Evolutionary conservation across 2,329 filamentous ascomycete genomes (phyloP).

Genomic region (Trichophyton schoenleinii): DNA sequence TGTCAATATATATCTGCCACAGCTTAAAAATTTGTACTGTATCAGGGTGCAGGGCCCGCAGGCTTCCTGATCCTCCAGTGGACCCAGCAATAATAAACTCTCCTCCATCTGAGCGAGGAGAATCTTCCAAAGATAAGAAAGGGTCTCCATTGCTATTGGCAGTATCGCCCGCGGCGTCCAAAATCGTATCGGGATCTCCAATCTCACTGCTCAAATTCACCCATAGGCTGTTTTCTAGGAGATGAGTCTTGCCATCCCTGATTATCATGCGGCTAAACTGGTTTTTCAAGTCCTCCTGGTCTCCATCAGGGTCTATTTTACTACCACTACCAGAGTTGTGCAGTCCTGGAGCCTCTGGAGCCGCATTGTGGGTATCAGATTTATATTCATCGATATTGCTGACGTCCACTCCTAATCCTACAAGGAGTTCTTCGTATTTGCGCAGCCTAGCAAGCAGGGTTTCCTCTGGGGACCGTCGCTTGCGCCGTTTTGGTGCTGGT

Average conservation of each 20-base stretch:
- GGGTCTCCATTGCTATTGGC: not conserved
- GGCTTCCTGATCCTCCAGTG: not conserved
- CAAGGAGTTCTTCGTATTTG: constrained; percentile 3
- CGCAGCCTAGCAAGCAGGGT: not conserved
- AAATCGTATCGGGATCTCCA: not conserved
- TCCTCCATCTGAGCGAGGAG: not conserved
- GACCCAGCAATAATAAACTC: not conserved
- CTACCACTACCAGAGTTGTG: not conserved
- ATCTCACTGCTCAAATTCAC: not conserved
- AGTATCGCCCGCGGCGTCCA: not conserved
- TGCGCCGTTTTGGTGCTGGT: not conserved
- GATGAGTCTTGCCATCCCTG: not conserved
- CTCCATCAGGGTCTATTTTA: not conserved
- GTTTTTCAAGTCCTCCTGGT: not conserved
- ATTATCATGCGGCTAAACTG: not conserved
- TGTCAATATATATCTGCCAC: constrained; percentile 17
- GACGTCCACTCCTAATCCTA: not conserved
- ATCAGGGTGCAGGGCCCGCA: constrained; percentile 6
- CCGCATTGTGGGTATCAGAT: not conserved
- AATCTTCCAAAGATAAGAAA: not conserved
- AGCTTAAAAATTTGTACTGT: constrained; percentile 8
- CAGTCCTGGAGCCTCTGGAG: not conserved
- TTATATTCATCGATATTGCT: not conserved
- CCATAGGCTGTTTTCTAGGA: not conserved
- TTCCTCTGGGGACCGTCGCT: not conserved